Base-by-base conservation (phyloP, 257 asterid genomes). In the Salvia miltiorrhiza region DNA sequence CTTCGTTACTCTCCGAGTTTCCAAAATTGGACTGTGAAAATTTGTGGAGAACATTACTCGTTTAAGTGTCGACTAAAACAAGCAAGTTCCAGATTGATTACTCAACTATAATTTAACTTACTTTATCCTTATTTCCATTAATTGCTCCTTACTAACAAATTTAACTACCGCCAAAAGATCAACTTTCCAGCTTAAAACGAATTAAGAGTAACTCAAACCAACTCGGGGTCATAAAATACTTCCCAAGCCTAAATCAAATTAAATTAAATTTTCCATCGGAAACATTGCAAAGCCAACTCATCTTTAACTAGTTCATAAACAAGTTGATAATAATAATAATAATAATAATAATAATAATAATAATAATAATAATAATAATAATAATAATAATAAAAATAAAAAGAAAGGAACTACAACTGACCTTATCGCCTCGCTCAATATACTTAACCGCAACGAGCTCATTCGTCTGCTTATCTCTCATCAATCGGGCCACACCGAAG, bases 401-500 rank as follows among this genome's bases (percentile, higher is more conserved):
- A 6, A 12, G 10, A 52, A 5, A 26, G 24, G 7, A 28, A 9
- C 5, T 30, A 30, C 33, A 76, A 69, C 87, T 10, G 49, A 88
- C 97, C 91, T 84, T 88, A 28, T 88, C 90, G 21, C 97, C 96
- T 67, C 97, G 77, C 73, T 91, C 95, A 39, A 91, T 91, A 70
- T 88, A 91, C 85, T 91, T 91, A 17, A 91, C 95, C 26, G 97
- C 97, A 55, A 91, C 87, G 5, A 87, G 87, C 81, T 88, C 95
- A 17, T 73, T 87, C 1, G 96, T 87, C 71, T 86, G 95, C 82
- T 87, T 91, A 61, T 91, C 95, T 41, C 81, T 84, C 95, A 88
- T 84, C 69, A 91, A 83, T 63, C 95, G 85, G 28, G 97, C 97
- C n/a, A 88, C 91, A 0, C 97, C 96, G 72, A 86, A 90, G 56